Evolutionary conservation across 495 filamentous ascomycete genomes (phyloP).

Genomic region (Immersiella caudata): DNA sequence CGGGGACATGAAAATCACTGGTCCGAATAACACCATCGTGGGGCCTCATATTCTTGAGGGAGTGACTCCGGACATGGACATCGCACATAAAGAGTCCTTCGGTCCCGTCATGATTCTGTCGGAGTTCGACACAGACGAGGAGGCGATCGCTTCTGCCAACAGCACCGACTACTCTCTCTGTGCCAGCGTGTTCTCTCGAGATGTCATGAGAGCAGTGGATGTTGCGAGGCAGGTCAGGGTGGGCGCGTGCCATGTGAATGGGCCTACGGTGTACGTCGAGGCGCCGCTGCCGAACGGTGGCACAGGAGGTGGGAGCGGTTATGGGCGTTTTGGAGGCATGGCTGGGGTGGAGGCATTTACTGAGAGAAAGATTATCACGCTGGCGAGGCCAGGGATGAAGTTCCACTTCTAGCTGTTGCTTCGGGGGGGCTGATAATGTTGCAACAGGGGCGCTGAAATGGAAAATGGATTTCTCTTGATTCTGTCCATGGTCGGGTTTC

Average conservation of each 20-base stretch:
- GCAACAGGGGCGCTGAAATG: too few species aligned
- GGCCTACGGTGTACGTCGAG: constrained; percentile 41
- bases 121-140: constrained; percentile 35
- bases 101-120: constrained; percentile 38
- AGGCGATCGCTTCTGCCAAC: constrained; percentile 40
- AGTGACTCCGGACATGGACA: constrained; percentile 35
- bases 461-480: not conserved
- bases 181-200: constrained; percentile 38
- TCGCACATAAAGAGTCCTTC: constrained; percentile 40
- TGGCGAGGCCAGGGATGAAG: constrained; percentile 32
- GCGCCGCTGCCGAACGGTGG: constrained; percentile 40
- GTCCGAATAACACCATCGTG: constrained; percentile 35
- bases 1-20: constrained; percentile 32
- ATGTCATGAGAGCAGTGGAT: constrained; percentile 38
- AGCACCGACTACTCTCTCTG: constrained; percentile 39
- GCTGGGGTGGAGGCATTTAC: constrained; percentile 38
- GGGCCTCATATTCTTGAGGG: constrained; percentile 37
- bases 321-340: constrained; percentile 43
- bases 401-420: constrained; percentile 26
- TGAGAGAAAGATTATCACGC: constrained; percentile 38
- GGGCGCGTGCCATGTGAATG: constrained; percentile 41
- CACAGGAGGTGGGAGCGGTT: constrained; percentile 40
- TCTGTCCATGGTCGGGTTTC: not conserved
- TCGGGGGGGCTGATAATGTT: not conserved
- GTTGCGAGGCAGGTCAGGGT: constrained; percentile 35